phyloP scores from a whole-genome alignment of 257 asterid species.

The Eustoma russellianum region DNA sequence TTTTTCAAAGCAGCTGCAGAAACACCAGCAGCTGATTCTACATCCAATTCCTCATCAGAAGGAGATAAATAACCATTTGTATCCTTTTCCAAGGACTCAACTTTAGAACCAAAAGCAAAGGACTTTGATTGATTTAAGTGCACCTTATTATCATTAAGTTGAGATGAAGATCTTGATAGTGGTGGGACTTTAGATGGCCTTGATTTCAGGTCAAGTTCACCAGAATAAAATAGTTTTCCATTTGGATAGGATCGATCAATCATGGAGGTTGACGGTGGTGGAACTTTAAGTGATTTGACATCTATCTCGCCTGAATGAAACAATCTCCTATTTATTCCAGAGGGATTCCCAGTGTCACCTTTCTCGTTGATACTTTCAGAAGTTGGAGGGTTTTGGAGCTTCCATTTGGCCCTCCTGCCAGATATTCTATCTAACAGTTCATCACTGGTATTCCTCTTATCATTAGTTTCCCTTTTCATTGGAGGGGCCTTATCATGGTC shows the following conservation, averaged over 20 bases:
- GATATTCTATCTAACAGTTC: constrained; percentile 26
- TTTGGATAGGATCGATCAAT: constrained; percentile 6
- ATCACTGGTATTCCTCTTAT: constrained; percentile 51
- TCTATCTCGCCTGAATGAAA: too few species aligned
- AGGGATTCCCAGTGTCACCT: constrained; percentile 22
- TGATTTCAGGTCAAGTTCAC: constrained; percentile 30
- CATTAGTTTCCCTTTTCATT: constrained; percentile 41
- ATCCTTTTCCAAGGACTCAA: constrained; percentile 30
- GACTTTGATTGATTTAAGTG: constrained; percentile 21
- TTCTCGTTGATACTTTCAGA: constrained; percentile 23
- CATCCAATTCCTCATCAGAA: constrained; percentile 69
- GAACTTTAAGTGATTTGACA: too few species aligned
- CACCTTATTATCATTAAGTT: constrained; percentile 25
- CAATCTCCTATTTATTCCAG: too few species aligned
- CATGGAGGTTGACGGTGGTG: too few species aligned
- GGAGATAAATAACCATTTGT: constrained; percentile 27
- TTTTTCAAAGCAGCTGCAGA: constrained; percentile 73
- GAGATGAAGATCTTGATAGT: constrained; percentile 23
- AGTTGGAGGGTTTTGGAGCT: constrained; percentile 4
- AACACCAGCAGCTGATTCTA: constrained; percentile 67
- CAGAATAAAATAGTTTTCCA: constrained; percentile 20
- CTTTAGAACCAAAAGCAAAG: constrained; percentile 26
- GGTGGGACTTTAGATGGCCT: constrained; percentile 22
- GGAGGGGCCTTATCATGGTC: constrained; percentile 29
- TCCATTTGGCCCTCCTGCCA: constrained; percentile 19